A percentile compares a stretch with the other conserved stretches of the same genome.
Conservation (phyloP, 2,329 filamentous ascomycete species). For the Purpureocillium takamizusanense region DNA sequence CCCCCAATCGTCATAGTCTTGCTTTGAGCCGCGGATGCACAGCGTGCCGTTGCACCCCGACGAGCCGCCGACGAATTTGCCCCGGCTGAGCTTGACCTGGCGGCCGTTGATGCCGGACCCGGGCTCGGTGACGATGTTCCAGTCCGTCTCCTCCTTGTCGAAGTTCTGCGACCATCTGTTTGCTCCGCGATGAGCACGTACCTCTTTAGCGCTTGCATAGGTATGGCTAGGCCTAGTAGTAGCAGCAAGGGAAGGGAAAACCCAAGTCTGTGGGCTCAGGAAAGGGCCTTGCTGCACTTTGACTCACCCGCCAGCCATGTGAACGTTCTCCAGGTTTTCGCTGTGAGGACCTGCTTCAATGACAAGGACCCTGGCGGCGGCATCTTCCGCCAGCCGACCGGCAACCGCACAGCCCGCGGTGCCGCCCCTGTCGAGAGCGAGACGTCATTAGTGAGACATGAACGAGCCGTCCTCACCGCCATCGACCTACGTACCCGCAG, state of each 20-base stretch:
- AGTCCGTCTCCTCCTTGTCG: slow-evolving; percentile 38
- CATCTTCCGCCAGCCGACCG: slow-evolving; percentile 25
- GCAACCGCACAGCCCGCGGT: slow-evolving; percentile 28
- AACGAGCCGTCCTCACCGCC: no score
- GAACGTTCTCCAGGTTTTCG: slow-evolving; percentile 35
- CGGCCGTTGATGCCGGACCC: slow-evolving; percentile 28
- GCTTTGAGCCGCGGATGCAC: slow-evolving; percentile 37
- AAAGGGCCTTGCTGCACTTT: no score
- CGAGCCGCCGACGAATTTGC: slow-evolving; percentile 39
- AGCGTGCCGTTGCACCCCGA: slow-evolving; percentile 41
- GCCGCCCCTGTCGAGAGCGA: slow-evolving; percentile 23
- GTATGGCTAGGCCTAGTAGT: no score
- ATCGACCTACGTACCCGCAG: slow-evolving; percentile 24
- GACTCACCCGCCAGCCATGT: slow-evolving; percentile 39
- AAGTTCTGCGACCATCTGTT: slow-evolving; percentile 34
- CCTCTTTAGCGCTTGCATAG: no score
- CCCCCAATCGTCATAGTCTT: slow-evolving; percentile 45
- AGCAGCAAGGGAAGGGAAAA: neutral
- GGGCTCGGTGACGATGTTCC: slow-evolving; percentile 37
- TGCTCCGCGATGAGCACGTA: no score
- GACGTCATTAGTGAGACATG: no score
- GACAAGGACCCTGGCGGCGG: slow-evolving; percentile 19
- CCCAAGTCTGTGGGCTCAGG: neutral
- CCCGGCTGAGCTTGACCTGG: slow-evolving; percentile 36
- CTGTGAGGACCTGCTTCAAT: slow-evolving; percentile 29